Evolutionary conservation across 495 filamentous ascomycete species (phyloP).

Genomic region (Acidomyces sp.): DNA sequence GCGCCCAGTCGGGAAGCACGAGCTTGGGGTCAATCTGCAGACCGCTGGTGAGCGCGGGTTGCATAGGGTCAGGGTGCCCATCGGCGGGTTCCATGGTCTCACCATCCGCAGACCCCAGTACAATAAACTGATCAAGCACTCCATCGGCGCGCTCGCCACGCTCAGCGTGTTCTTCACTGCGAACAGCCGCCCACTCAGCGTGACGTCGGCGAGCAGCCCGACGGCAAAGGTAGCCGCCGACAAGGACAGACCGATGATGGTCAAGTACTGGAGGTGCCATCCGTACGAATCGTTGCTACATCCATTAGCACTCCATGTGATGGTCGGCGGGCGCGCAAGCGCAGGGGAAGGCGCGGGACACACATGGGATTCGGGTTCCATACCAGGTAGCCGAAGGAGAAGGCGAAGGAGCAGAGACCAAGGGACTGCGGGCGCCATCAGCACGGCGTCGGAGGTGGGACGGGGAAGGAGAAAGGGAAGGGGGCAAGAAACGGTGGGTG

Average conservation of each 20-base stretch:
- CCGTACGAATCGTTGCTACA: constrained; percentile 56
- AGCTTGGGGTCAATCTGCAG: constrained; percentile 49
- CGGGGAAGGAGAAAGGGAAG: not conserved
- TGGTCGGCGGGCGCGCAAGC: not conserved
- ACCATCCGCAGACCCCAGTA: constrained; percentile 62
- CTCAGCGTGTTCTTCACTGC: constrained; percentile 59
- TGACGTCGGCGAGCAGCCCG: constrained; percentile 65
- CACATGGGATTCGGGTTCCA: constrained; percentile 35
- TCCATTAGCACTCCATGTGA: constrained; percentile 6
- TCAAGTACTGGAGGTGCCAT: constrained; percentile 75
- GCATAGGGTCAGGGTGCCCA: not conserved
- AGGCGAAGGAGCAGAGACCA: constrained; percentile 55
- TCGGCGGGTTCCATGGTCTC: too few species aligned
- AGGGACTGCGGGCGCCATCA: constrained; percentile 23
- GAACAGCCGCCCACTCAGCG: constrained; percentile 51
- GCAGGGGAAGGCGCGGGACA: constrained; percentile 2
- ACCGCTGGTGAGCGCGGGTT: not conserved
- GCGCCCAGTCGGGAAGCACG: constrained; percentile 38
- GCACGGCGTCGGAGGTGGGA: not conserved
- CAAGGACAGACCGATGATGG: constrained; percentile 64
- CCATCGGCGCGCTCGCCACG: constrained; percentile 61
- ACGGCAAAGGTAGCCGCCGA: constrained; percentile 54
- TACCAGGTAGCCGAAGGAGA: constrained; percentile 49
- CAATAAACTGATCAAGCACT: constrained; percentile 68
- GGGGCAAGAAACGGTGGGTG: too few species aligned